These are phyloP conservation scores for Magnaporthiopsis rhizophila DNA, from an alignment of 2,329 filamentous ascomycete species.

Conservation along the genomic window DNA sequence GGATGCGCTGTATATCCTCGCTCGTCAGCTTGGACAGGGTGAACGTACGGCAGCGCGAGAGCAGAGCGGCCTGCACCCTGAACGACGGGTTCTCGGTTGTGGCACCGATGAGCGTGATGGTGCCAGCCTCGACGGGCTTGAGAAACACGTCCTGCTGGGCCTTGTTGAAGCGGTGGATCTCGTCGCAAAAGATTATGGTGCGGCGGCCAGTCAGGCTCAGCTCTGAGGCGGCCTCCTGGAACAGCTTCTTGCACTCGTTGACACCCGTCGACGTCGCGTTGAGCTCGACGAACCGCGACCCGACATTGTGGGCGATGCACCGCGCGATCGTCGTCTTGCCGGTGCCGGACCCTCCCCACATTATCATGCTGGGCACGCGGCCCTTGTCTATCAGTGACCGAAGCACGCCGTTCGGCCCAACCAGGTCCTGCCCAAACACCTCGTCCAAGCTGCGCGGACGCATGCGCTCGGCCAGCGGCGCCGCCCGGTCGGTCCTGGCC, in stretches of 20 bases:
- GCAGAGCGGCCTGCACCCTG: slow-evolving; percentile 78
- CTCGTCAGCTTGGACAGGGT: slow-evolving; percentile 69
- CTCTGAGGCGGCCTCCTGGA: slow-evolving; percentile 76
- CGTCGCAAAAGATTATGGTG: slow-evolving; percentile 96
- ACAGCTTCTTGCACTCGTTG: slow-evolving; percentile 86
- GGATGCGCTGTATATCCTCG: slow-evolving; percentile 63
- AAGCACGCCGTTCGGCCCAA: slow-evolving; percentile 76
- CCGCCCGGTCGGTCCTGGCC: slow-evolving; percentile 60
- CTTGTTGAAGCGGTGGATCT: slow-evolving; percentile 89
- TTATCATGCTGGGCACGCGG: slow-evolving; percentile 85
- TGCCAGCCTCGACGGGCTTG: slow-evolving; percentile 82
- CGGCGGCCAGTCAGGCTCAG: slow-evolving; percentile 72
- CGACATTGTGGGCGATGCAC: slow-evolving; percentile 76
- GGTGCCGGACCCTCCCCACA: slow-evolving; percentile 79
- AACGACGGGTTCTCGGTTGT: slow-evolving; percentile 97
- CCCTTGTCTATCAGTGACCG: slow-evolving; percentile 79
- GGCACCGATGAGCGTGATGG: slow-evolving; percentile 85
- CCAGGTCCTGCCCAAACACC: slow-evolving; percentile 84
- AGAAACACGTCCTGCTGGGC: slow-evolving; percentile 92
- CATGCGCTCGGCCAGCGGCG: slow-evolving; percentile 91
- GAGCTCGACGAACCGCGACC: slow-evolving; percentile 86
- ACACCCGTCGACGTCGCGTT: slow-evolving; percentile 88
- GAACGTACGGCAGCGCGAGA: slow-evolving; percentile 87
- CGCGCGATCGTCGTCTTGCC: slow-evolving; percentile 90
- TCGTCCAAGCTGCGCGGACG: slow-evolving; percentile 76